Conservation (phyloP, 768 basidiomycete genomes). For the Lentinula raphanica region DNA sequence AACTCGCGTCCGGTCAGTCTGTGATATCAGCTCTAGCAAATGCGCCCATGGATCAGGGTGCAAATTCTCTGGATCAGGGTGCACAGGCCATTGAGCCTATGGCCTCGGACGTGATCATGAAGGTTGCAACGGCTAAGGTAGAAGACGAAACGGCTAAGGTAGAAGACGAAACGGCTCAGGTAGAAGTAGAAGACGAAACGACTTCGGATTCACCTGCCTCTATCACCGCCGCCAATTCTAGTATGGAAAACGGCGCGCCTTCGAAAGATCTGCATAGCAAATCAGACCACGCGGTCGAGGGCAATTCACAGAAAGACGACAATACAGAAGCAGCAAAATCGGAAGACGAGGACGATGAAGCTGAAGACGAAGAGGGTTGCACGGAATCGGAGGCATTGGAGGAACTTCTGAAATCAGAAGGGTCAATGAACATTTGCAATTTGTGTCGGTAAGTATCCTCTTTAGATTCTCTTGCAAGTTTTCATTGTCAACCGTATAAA, state of each 20-base stretch:
- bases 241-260: no score
- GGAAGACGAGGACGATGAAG: background rate
- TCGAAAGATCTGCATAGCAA: no score
- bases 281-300: no score
- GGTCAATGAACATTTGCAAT: background rate
- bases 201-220: background rate
- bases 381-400: background rate
- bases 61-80: background rate
- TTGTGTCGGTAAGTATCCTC: conserved; percentile 2
- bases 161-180: background rate
- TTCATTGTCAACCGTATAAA: background rate
- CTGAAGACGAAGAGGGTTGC: background rate
- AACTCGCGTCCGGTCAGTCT: background rate
- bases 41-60: background rate
- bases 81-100: background rate
- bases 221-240: background rate
- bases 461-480: background rate
- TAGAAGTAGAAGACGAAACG: background rate
- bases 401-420: background rate
- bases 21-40: background rate
- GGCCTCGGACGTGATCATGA: background rate
- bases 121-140: no score
- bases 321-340: background rate
- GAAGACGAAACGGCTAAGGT: background rate
- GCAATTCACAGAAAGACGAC: background rate